Evolutionary conservation across 2,329 filamentous ascomycete species (phyloP).

Genomic region (Alternaria ventricosa): DNA sequence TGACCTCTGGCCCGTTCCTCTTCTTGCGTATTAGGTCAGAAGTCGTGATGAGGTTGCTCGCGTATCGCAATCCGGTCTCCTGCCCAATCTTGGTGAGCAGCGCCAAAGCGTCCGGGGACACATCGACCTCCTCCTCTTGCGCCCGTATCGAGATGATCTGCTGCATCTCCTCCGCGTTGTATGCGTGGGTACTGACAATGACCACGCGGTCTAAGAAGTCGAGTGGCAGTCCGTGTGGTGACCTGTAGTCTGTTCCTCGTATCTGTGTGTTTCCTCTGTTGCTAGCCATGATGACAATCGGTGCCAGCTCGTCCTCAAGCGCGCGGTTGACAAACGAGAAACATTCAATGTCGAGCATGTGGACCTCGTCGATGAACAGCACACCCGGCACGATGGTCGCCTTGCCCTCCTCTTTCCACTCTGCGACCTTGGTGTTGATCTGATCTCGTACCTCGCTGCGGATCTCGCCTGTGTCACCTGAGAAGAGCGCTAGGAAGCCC

Average conservation of each 20-base stretch:
- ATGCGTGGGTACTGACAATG: conserved; percentile 92
- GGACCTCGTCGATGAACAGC: conserved; percentile 97
- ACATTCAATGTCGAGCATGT: conserved; percentile 99
- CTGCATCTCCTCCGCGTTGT: conserved; percentile 82
- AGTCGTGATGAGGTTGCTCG: conserved; percentile 97
- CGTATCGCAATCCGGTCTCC: conserved; percentile 90
- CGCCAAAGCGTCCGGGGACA: conserved; percentile 87
- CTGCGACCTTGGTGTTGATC: conserved; percentile 98
- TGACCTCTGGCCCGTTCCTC: conserved; percentile 82
- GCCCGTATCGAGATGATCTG: conserved; percentile 93
- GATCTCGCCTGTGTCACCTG: conserved; percentile 97
- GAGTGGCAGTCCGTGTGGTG: conserved; percentile 89
- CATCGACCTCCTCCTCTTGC: conserved; percentile 93
- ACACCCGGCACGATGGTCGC: conserved; percentile 97
- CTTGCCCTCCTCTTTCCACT: conserved; percentile 99
- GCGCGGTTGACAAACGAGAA: conserved; percentile 99
- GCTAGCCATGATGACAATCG: conserved; percentile 99
- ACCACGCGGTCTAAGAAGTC: conserved; percentile 96
- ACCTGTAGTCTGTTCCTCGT: conserved; percentile 89
- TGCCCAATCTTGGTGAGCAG: conserved; percentile 94
- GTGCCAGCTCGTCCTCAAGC: conserved; percentile 90
- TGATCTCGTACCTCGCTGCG: conserved; percentile 96
- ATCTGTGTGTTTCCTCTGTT: conserved; percentile 93
- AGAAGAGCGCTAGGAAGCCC: conserved; percentile 95
- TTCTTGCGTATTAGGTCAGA: conserved; percentile 88